phyloP scores from a whole-genome alignment of 495 filamentous ascomycete species.

The Lasiosphaeria hispida region DNA sequence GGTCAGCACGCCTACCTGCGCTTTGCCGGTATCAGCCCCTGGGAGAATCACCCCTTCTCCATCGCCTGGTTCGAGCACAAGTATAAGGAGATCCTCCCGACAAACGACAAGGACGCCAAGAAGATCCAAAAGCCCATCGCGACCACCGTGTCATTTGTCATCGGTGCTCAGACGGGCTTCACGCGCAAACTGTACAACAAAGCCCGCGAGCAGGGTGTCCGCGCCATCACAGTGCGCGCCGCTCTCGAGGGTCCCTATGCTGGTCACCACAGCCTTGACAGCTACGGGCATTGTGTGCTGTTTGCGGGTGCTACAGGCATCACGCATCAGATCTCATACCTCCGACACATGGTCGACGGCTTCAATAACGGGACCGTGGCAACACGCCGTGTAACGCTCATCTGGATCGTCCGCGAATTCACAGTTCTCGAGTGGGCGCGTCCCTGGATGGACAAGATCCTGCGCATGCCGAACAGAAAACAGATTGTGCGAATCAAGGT shows the following conservation, averaged over 20 bases:
- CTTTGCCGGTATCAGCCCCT: slow-evolving; percentile 68
- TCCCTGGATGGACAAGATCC: slow-evolving; percentile 86
- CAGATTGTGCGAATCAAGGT: slow-evolving; percentile 80
- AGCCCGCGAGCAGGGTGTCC: slow-evolving; percentile 20
- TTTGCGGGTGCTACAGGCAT: slow-evolving; percentile 93
- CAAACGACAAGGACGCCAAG: slow-evolving; percentile 31
- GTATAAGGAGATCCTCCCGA: slow-evolving; percentile 26
- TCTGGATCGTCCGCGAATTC: slow-evolving; percentile 88
- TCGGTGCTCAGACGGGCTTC: slow-evolving; percentile 83
- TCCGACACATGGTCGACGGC: slow-evolving; percentile 73
- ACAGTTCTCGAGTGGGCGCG: slow-evolving; percentile 91
- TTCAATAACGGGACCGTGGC: slow-evolving; percentile 73
- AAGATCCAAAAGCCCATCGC: slow-evolving; percentile 18
- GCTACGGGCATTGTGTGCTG: slow-evolving; percentile 85
- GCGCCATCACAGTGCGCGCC: slow-evolving; percentile 38
- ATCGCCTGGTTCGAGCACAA: slow-evolving; percentile 73
- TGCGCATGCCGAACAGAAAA: slow-evolving; percentile 71
- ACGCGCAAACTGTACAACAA: slow-evolving; percentile 74
- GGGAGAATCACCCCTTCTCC: slow-evolving; percentile 92
- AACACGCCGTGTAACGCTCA: slow-evolving; percentile 73
- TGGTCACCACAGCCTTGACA: slow-evolving; percentile 75
- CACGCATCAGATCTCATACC: slow-evolving; percentile 88
- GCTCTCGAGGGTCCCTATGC: slow-evolving; percentile 86
- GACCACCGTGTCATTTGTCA: slow-evolving; percentile 61
- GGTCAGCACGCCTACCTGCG: slow-evolving; percentile 90